These are phyloP conservation scores for Cercospora beticola DNA, from an alignment of 2,329 filamentous ascomycete species.

Conservation along the genomic window DNA sequence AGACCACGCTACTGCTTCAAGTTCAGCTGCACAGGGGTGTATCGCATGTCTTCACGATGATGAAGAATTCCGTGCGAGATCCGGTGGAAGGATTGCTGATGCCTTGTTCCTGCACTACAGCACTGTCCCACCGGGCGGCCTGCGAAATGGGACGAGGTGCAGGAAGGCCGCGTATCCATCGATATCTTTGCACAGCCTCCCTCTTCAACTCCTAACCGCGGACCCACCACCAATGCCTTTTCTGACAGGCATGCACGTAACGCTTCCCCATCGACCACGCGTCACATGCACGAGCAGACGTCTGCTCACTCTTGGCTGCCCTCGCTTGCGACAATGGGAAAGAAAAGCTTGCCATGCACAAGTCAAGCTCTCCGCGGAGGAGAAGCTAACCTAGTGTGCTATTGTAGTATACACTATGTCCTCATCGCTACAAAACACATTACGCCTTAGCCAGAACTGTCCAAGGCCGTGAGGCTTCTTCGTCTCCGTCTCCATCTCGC, in stretches of 20 bases:
- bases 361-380: conserved; percentile 23
- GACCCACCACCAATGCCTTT: neutral
- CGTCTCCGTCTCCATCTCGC: neutral
- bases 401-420: neutral
- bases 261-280: conserved; percentile 1
- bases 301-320: neutral
- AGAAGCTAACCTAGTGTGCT: conserved; percentile 4
- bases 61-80: neutral
- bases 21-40: neutral
- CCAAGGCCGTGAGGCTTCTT: neutral
- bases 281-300: neutral
- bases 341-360: neutral
- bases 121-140: neutral
- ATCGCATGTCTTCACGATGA: neutral
- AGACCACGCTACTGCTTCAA: neutral
- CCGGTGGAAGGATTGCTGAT: neutral
- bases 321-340: neutral
- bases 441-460: neutral
- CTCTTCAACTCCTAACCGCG: neutral
- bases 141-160: neutral
- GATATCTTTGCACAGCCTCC: neutral
- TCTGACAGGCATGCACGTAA: neutral
- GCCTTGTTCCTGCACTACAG: neutral
- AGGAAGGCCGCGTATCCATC: neutral
- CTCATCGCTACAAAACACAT: neutral